Base-by-base conservation (phyloP, 1,139 yeast species). In the Zygosaccharomyces pseudobailii region DNA sequence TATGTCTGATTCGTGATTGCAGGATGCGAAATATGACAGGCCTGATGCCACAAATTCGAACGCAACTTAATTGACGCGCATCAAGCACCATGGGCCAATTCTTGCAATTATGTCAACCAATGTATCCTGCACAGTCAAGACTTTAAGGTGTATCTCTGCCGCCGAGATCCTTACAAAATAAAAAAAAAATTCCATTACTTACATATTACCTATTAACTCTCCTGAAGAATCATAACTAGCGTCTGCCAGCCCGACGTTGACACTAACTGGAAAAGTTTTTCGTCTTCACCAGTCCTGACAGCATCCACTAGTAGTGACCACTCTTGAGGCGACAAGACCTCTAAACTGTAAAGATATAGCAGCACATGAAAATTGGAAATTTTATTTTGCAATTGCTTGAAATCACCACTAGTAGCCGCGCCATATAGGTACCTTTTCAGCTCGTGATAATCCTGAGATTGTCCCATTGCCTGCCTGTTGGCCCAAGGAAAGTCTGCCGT, bases 291-390 rank as follows among this genome's bases (percentile, higher is more conserved):
- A 4, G 68, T 68, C 32, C 17, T 27, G 0, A 72, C 70, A 17
- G 68, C 71, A 5, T 72, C 67, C 7, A 76, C 61, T 37, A 84
- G 68, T 45, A 78, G 58, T 23, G 67, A 56, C 58, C 75, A 69
- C 56, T 87, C 95, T 4, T 70, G 68, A 0, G 68, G 61, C 10
- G 77, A 72, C 43, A 84, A 66, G 17, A 85, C 75, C 10, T 79
- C 82, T 55, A 82, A 64, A 0, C 72, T 61, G 38, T 71, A 66
- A 41, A 89, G 59, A 63, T 81, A 87, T 4, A 74, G 66, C 47
- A 90, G 65, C 43, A 88, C 69, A 63, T 90, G 97, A 74, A 90
- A 88, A 63, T 87, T 86, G 44, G 79, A 69, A 3, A 78, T 57
- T 4, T 77, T 76, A 23, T 70, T 72, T 19, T 73, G 75, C 28